Base-by-base conservation (phyloP, 2,329 filamentous ascomycete species). In the Dactylonectria macrodidyma region DNA sequence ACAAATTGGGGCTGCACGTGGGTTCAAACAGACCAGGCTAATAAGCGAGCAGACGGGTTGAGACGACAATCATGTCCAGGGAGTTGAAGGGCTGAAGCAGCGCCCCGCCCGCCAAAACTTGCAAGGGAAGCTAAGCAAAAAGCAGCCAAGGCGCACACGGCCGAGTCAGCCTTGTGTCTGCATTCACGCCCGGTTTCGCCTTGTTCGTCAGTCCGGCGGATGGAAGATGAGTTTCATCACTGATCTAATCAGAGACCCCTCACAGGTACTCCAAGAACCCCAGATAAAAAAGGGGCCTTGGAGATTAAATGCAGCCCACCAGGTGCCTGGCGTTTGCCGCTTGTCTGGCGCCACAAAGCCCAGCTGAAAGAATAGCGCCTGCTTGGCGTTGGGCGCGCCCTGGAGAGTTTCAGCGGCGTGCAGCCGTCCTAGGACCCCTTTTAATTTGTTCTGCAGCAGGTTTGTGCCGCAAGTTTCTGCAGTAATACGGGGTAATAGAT, bases 311-410 rank as follows among this genome's bases (percentile, higher is more conserved):
- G 41, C 36, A 68, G 58, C 72, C 69, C 66, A 68, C 59, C 69
- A 69, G 55, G 68, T 62, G 36, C 46, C 62, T 61, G 62, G 59
- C 19, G 24, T 38, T 38, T 59, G 57, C 59, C 59, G 48, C 48
- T 61, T 57, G 50, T 30, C 51, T n/a, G 38, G 38, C 73, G 68
- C 71, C 70, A 74, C 65, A n/a, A 60, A 59, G 63, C 63, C 64
- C 68, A 75, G 73, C 73, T 75, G 73, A 75, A 74, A 65, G 38
- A 24, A 58, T 75, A 71, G 72, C 62, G 71, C 12, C 36, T 24
- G 8, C 61, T 65, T 74, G 68, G 72, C 67, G 71, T 44, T n/a
- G 33, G 36, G 59, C 52, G 55, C 34, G 38, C 34, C 36, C 22
- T 19, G 36, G 41, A 59, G 56, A 57, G 47, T 50, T 44, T 60